Percentiles rank a stretch among this genome's conserved stretches.
These are phyloP conservation scores for Cylindrodendrum hubeiense DNA, from an alignment of 2,329 filamentous ascomycete genomes.

Conservation along the genomic window DNA sequence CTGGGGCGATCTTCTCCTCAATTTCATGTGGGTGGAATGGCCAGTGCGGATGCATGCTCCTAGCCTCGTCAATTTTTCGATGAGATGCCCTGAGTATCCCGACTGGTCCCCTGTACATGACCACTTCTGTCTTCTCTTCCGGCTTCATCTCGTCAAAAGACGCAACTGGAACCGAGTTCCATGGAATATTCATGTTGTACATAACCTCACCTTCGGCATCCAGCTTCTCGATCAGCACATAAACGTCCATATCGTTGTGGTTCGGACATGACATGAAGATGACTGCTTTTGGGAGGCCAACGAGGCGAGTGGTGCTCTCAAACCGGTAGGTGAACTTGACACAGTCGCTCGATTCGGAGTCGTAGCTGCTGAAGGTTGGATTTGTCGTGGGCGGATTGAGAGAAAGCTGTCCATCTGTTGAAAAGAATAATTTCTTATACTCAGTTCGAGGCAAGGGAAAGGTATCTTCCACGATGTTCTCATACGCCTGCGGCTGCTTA, in stretches of 20 bases:
- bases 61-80: constrained; percentile 36
- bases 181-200: constrained; percentile 44
- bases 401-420: neutral
- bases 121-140: constrained; percentile 39
- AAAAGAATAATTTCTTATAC: constrained; percentile 10
- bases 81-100: constrained; percentile 37
- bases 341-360: neutral
- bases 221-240: constrained; percentile 45
- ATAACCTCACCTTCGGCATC: constrained; percentile 18
- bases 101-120: constrained; percentile 41
- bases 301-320: constrained; percentile 4
- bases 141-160: constrained; percentile 37
- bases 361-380: neutral
- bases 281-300: constrained; percentile 19
- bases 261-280: constrained; percentile 36
- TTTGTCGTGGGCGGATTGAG: neutral
- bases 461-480: constrained; percentile 42
- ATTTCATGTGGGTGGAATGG: constrained; percentile 41
- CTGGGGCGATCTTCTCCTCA: constrained; percentile 38
- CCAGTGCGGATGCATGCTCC: constrained; percentile 45
- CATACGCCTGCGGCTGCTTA: constrained; percentile 37
- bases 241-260: constrained; percentile 58
- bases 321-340: constrained; percentile 8
- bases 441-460: constrained; percentile 44
- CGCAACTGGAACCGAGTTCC: constrained; percentile 29